Base-by-base conservation (phyloP, 2,329 filamentous ascomycete species). In the Microdochium trichocladiopsis region DNA sequence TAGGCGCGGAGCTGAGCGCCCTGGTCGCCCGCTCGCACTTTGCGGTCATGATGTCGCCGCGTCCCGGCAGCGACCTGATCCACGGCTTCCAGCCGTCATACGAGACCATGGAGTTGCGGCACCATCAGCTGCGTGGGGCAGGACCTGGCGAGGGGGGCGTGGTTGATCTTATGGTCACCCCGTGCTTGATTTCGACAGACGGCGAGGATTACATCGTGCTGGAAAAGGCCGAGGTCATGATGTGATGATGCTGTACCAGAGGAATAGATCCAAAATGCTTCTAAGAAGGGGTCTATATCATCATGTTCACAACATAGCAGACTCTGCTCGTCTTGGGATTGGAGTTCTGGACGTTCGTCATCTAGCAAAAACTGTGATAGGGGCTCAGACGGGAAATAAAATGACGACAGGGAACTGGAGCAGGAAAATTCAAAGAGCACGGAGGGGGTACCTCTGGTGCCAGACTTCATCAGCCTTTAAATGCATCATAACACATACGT, bases 101-200 rank as follows among this genome's bases (percentile, higher is more conserved):
- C 16, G 48, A 50, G 8, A 50, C 55, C 11, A 65, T 66, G 64
- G 59, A 61, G 2, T 51, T 60, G 37, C 55, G 47, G n/a, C n/a
- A n/a, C 22, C 59, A 52, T 6, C 60, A 53, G 22, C 45, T 62
- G 10, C n/a, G 41, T 8, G 41, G 41, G 14, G 22, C 21, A 22
- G 18, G 11, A 8, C 8, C 28, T 14, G 53, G 58, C 9, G 22
- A 52, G 11, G 43, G 58, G n/a, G 23, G 41, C 12, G 25, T 57
- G 2, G 64, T 66, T 24, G 61, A 64, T 49, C 49, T 66, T 49
- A 63, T 66, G 56, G 48, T 64, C 10, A 59, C 64, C 24, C 64
- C 64, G 4, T 59, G 58, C 33, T 57, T 66, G 1, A 51, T 66
- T 2, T 61, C 61, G 52, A 57, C 56, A 47, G 60, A 62, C 2